These are phyloP conservation scores for Wickerhamomyces ciferrii DNA, from an alignment of 805 yeast species.

Conservation along the genomic window DNA sequence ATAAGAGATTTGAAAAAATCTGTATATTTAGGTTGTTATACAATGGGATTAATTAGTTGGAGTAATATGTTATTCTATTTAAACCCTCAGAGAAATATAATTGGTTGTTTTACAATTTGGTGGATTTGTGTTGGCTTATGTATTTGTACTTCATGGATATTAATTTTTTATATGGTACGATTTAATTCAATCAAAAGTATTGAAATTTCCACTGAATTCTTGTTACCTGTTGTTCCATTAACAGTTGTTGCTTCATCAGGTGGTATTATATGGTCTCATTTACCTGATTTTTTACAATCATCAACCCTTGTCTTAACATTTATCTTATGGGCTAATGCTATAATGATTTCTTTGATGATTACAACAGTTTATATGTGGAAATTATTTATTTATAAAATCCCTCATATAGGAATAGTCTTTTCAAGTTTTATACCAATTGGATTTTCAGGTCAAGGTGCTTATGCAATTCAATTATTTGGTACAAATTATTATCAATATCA, in stretches of 20 bases:
- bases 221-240: slow-evolving; percentile 75
- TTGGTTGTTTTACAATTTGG: slow-evolving; percentile 62
- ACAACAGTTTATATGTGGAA: slow-evolving; percentile 57
- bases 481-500: slow-evolving; percentile 26
- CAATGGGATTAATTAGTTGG: slow-evolving; percentile 75
- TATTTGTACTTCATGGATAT: slow-evolving; percentile 53
- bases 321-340: slow-evolving; percentile 67
- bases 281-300: slow-evolving; percentile 40
- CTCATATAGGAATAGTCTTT: slow-evolving; percentile 48
- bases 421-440: slow-evolving; percentile 80
- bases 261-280: slow-evolving; percentile 39
- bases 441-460: slow-evolving; percentile 81
- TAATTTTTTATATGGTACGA: slow-evolving; percentile 34
- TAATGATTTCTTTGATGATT: slow-evolving; percentile 51
- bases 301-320: slow-evolving; percentile 49
- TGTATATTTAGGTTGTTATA: slow-evolving; percentile 70
- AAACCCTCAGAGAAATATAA: slow-evolving; percentile 32
- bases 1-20: slow-evolving; percentile 40
- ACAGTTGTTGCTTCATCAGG: slow-evolving; percentile 78
- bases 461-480: slow-evolving; percentile 55
- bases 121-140: slow-evolving; percentile 59
- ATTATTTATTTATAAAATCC: slow-evolving; percentile 51
- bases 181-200: not conserved
- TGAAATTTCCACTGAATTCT: slow-evolving; percentile 46
- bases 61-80: slow-evolving; percentile 48